Evolutionary conservation across 2,329 filamentous ascomycete species (phyloP).

Genomic region (Curvularia hawaiiensis): DNA sequence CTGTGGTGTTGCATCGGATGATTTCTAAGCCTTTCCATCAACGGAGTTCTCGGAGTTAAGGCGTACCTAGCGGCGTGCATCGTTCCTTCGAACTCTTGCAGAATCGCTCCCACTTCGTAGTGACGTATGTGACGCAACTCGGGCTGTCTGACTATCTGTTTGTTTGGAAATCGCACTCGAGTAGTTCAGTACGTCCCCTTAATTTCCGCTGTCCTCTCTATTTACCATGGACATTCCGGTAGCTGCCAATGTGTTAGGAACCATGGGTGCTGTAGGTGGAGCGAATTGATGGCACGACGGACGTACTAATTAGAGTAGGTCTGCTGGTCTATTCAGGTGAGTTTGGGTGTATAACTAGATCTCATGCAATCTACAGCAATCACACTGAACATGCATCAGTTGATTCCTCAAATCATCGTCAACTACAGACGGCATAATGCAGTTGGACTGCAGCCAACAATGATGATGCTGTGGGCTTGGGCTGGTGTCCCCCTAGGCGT

Average conservation of each 20-base stretch:
- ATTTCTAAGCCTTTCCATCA: constrained; percentile 28
- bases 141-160: neutral
- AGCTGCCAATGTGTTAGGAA: constrained; percentile 64
- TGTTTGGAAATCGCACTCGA: neutral
- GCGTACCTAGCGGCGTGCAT: constrained; percentile 10
- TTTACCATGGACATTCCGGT: constrained; percentile 58
- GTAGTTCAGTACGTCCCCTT: neutral
- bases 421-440: constrained; percentile 71
- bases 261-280: constrained; percentile 59
- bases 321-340: constrained; percentile 70
- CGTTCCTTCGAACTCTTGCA: constrained; percentile 4
- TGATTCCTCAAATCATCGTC: constrained; percentile 72
- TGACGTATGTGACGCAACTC: neutral
- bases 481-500: constrained; percentile 71
- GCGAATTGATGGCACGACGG: neutral
- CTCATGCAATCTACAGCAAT: neutral
- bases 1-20: constrained; percentile 7
- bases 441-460: constrained; percentile 67
- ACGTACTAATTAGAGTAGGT: constrained; percentile 38
- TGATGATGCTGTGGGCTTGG: constrained; percentile 75
- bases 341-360: neutral
- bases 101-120: neutral
- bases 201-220: neutral
- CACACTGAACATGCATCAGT: constrained; percentile 46
- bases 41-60: constrained; percentile 19